Evolutionary conservation across 2,329 filamentous ascomycete genomes (phyloP), one percentile per base, ranked within the genome.

Genomic region (Lasiodiplodia theobromae): DNA sequence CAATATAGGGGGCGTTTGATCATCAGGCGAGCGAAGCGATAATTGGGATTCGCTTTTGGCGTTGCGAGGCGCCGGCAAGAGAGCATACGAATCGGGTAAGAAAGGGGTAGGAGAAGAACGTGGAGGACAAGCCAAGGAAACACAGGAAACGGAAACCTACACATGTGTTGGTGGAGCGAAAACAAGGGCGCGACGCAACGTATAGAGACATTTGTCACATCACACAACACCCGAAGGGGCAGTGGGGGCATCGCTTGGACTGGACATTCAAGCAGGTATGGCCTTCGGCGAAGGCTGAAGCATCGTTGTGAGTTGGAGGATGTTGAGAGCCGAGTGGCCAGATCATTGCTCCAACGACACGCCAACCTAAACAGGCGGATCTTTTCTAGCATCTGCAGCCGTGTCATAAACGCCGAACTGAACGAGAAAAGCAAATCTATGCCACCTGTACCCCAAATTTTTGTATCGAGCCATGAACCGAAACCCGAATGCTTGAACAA

Each of bases 301-400:
- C 58, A 63, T 63, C 58, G 44, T 40, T 51, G 63, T 25, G 63
- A 54, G 65, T 52, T 40, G 25, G 57, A 49, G 28, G 47, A 62
- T 37, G 54, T 54, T 56, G 62, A 51, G 63, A 66, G 51, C 52
- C 51, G 63, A 68, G 66, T 62, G 66, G 62, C 56, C 47, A 68
- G 47, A 62, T 44, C 56, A 44, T 49, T 68, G 66, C 66, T 68
- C 66, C 66, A 38, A 40, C 54, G 56, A 60, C 34, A 64, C 60
- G 47, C 65, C 66, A 68, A 60, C 25, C 44, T 62, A 44, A 62
- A 60, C 44, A 62, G 66, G 66, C 28, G 66, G 66, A 23, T 68
- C 67, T 68, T 68, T 68, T 68, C 67, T 68, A 68, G 67, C 67
- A 44, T 57, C 67, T 56, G 58, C 67, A 64, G 67, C 67, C 57